Base-by-base conservation (phyloP, 2,329 filamentous ascomycete species). In the Diaporthe destruens region DNA sequence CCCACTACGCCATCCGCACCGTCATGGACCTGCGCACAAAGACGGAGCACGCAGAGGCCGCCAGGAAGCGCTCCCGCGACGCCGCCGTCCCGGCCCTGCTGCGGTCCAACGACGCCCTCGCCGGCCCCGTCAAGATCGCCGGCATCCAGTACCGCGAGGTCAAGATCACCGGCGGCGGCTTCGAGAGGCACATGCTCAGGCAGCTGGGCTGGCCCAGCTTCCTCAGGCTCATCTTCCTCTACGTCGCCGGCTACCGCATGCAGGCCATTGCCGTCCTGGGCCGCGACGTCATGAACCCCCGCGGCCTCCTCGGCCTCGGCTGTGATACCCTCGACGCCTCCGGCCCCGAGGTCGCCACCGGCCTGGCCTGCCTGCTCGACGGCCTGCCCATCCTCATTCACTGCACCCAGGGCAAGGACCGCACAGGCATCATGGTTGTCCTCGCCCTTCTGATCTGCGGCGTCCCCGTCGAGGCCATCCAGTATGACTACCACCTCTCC, bases 381-480 rank as follows among this genome's bases (percentile, higher is more conserved):
- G 66, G 68, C 20, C 90, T 91, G 75, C 94, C 94, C 0, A 81
- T 91, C 0, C 79, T 97, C 9, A 83, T 96, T 2, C 94, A 97
- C 81, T 98, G 95, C 81, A 96, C 94, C 0, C 94, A 97, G 78
- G 95, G 95, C 72, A 98, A 97, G 80, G 95, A 97, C 79, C 89
- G 95, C 2, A 95, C 90, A 1, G 95, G 95, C 0, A 84, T 97
- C 16, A 85, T 93, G 14, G 85, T 94, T 6, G 84, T 92, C 53
- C 84, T 97, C 5, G 81, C 92, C 0, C 83, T 97, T 25, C 85
- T 96, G 77, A 83, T 93, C 14, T 84, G 93, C 4, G 82, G 81
- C 9, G 81, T 93, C 1, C 88, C 90, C 0, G 72, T 85, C 1
- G 79, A 86, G 0, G 92, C 90, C 2, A 90, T 97, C 54, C 85